A percentile compares a stretch with the other conserved stretches of the same genome.
Conservation (phyloP, 2,329 filamentous ascomycete genomes). For the Clarireedia homoeocarpa region DNA sequence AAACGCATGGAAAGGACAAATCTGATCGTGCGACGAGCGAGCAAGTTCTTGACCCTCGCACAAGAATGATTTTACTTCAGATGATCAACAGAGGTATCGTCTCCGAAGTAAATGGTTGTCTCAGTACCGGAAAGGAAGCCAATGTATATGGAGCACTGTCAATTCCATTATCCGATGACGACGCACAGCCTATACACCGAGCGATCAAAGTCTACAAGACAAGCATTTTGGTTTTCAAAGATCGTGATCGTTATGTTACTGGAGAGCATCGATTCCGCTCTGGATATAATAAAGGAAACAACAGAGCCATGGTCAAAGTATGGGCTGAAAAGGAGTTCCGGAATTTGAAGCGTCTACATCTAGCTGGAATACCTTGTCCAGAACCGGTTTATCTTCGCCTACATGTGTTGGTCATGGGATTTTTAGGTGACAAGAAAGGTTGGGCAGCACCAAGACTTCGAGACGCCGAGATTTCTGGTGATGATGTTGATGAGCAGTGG, state of each 20-base stretch:
- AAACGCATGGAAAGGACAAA: conserved; percentile 68
- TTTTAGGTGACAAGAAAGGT: conserved; percentile 80
- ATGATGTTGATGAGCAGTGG: conserved; percentile 68
- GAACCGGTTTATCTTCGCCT: conserved; percentile 82
- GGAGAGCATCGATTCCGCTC: conserved; percentile 88
- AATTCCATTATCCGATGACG: conserved; percentile 42
- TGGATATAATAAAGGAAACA: conserved; percentile 91
- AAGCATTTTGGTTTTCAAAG: conserved; percentile 94
- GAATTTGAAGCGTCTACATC: conserved; percentile 78
- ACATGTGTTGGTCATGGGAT: conserved; percentile 94
- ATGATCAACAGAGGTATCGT: conserved; percentile 91
- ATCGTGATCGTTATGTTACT: conserved; percentile 89
- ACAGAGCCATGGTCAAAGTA: conserved; percentile 92
- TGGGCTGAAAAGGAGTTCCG: conserved; percentile 99
- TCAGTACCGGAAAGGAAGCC: conserved; percentile 95
- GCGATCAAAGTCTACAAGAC: conserved; percentile 99
- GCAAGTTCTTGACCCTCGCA: conserved; percentile 88
- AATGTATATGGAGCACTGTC: conserved; percentile 92
- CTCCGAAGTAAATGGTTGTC: conserved; percentile 85
- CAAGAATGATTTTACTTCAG: conserved; percentile 89
- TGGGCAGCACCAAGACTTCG: conserved; percentile 82
- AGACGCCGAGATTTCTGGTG: conserved; percentile 67
- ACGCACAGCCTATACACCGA: conserved; percentile 56
- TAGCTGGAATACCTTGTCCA: conserved; percentile 80
- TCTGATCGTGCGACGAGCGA: conserved; percentile 89